Conservation (phyloP, 2,329 filamentous ascomycete species). For the Daldinia sp. region DNA sequence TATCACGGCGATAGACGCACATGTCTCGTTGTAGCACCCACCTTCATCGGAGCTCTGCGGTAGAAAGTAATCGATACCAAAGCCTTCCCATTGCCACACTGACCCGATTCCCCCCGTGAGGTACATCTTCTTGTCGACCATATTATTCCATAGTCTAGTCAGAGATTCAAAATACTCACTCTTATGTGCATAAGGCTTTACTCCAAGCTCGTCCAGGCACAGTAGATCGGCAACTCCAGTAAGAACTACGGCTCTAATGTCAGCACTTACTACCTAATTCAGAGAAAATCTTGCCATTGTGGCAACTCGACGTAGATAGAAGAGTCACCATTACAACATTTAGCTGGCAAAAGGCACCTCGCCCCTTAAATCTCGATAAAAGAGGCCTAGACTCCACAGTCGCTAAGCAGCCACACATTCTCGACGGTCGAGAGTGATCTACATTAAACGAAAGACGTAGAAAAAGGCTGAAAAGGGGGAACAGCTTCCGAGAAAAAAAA, state of each 20-base stretch:
- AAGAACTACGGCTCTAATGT: conserved; percentile 54
- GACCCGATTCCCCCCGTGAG: conserved; percentile 71
- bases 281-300: not conserved
- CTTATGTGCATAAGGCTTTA: conserved; percentile 44
- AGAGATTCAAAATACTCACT: conserved; percentile 56
- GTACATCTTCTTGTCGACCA: conserved; percentile 72
- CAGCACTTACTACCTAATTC: conserved; percentile 8
- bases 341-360: not conserved
- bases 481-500: not conserved
- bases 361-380: conserved; percentile 6
- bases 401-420: not conserved
- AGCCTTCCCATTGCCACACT: conserved; percentile 70
- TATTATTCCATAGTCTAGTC: conserved; percentile 67
- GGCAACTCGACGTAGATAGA: not conserved
- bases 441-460: not conserved
- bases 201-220: conserved; percentile 52
- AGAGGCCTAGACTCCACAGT: not conserved
- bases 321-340: not conserved
- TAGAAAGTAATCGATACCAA: conserved; percentile 69
- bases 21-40: conserved; percentile 73
- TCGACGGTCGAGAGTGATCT: not conserved
- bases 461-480: conserved; percentile 8
- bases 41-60: conserved; percentile 70
- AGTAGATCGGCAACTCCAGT: conserved; percentile 69
- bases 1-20: conserved; percentile 69